Percentiles rank a stretch among this genome's conserved stretches.
These are phyloP conservation scores for Phialophora verrucosa DNA, from an alignment of 2,329 filamentous ascomycete species.

Conservation along the genomic window DNA sequence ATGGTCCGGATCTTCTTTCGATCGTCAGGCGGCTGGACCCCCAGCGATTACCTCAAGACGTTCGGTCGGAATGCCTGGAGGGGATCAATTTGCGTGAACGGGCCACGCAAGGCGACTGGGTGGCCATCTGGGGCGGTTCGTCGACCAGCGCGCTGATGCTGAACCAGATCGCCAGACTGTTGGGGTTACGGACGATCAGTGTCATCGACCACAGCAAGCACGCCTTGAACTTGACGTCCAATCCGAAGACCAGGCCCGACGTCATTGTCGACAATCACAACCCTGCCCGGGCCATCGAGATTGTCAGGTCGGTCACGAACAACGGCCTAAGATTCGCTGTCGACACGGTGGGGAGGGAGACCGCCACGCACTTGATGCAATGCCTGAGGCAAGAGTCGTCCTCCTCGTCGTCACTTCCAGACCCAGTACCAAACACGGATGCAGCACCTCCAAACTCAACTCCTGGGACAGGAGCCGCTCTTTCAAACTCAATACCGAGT, in stretches of 20 bases:
- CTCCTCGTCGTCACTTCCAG: conserved; percentile 1
- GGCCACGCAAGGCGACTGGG: conserved; percentile 67
- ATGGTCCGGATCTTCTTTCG: conserved; percentile 64
- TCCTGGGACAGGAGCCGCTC: not conserved
- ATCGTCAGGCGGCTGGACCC: conserved; percentile 57
- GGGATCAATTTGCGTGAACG: conserved; percentile 60
- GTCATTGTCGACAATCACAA: conserved; percentile 73
- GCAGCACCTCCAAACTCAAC: not conserved
- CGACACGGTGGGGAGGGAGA: conserved; percentile 70
- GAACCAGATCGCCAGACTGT: conserved; percentile 70
- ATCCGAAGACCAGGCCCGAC: conserved; percentile 49
- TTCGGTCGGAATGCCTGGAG: conserved; percentile 66
- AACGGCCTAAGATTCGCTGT: conserved; percentile 67
- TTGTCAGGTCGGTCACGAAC: conserved; percentile 65
- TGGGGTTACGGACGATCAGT: conserved; percentile 68
- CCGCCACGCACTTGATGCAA: conserved; percentile 63
- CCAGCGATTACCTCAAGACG: conserved; percentile 63
- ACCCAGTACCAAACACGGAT: not conserved
- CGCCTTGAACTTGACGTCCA: conserved; percentile 47
- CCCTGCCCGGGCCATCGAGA: conserved; percentile 66
- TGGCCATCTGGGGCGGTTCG: conserved; percentile 77
- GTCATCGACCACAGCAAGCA: conserved; percentile 72
- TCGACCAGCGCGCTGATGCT: conserved; percentile 72
- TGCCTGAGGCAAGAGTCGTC: conserved; percentile 49
- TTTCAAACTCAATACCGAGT: not conserved